Conservation (phyloP, 371 early-diverging fungal genomes). For the Syncephalastrum racemosum region DNA sequence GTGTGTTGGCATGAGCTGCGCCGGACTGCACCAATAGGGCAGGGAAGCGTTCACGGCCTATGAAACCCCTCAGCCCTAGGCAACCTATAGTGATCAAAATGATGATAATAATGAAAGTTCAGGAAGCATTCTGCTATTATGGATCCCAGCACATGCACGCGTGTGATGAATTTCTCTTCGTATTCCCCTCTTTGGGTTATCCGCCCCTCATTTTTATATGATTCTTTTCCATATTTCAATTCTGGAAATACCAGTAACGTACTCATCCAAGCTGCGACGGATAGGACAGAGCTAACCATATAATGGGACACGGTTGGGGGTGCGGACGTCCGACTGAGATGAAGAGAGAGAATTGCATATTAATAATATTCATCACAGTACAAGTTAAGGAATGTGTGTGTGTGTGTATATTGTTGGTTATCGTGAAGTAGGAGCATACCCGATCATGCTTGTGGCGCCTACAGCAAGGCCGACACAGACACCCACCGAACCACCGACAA, state of each 20-base stretch:
- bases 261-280: slow-evolving; percentile 28
- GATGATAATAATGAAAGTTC: neutral
- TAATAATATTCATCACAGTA: no score
- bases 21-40: slow-evolving; percentile 18
- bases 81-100: slow-evolving; percentile 12
- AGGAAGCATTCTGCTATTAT: neutral
- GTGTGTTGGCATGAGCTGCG: slow-evolving; percentile 20
- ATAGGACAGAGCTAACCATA: slow-evolving; percentile 23
- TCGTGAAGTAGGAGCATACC: slow-evolving; percentile 3
- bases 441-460: slow-evolving; percentile 16
- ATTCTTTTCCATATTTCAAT: neutral
- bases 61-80: slow-evolving; percentile 10
- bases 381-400: neutral
- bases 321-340: slow-evolving; percentile 8
- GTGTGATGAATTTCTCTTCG: no score
- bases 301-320: slow-evolving; percentile 17
- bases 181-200: slow-evolving; percentile 1
- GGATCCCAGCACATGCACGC: neutral
- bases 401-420: slow-evolving; percentile 1
- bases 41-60: slow-evolving; percentile 20
- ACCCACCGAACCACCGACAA: slow-evolving; percentile 21
- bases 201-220: neutral
- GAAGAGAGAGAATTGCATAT: no score
- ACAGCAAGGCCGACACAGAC: slow-evolving; percentile 20
- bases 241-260: slow-evolving; percentile 8